Percentiles rank a stretch among this genome's conserved stretches.
These are phyloP conservation scores for Populus hybrid DNA, from an alignment of 441 rosid genomes.

Conservation along the genomic window DNA sequence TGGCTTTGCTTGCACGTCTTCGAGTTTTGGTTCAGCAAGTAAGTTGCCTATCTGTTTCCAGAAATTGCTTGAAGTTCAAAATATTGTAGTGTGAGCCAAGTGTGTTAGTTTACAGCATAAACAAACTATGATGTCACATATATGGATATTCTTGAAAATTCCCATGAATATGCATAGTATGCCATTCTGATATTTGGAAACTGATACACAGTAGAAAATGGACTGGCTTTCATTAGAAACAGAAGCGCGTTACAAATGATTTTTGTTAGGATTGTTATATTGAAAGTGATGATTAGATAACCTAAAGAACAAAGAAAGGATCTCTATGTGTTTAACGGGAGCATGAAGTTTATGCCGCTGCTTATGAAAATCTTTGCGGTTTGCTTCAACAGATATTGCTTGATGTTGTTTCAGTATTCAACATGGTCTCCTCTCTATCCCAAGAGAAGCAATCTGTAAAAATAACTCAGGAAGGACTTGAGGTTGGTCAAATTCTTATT, in stretches of 20 bases:
- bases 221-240: neutral
- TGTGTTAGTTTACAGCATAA: neutral
- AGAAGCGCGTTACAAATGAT: neutral
- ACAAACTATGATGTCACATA: neutral
- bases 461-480: slow-evolving; percentile 62
- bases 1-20: slow-evolving; percentile 81
- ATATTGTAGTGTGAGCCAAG: slow-evolving; percentile 1
- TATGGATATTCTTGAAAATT: neutral
- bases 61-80: neutral
- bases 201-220: neutral
- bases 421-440: slow-evolving; percentile 58
- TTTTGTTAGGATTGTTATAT: neutral
- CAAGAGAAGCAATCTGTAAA: slow-evolving; percentile 68
- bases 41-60: slow-evolving; percentile 25
- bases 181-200: slow-evolving; percentile 2
- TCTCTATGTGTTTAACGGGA: neutral
- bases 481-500: slow-evolving; percentile 38
- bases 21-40: slow-evolving; percentile 87
- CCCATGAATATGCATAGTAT: neutral
- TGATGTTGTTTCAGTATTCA: slow-evolving; percentile 64
- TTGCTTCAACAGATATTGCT: slow-evolving; percentile 56
- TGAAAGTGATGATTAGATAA: neutral
- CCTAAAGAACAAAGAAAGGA: neutral
- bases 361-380: neutral
- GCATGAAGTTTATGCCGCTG: neutral